A percentile compares a stretch with the other conserved stretches of the same genome.
These are phyloP conservation scores for Stagonosporopsis cucurbitacearum DNA, from an alignment of 2,329 filamentous ascomycete genomes.

Conservation along the genomic window DNA sequence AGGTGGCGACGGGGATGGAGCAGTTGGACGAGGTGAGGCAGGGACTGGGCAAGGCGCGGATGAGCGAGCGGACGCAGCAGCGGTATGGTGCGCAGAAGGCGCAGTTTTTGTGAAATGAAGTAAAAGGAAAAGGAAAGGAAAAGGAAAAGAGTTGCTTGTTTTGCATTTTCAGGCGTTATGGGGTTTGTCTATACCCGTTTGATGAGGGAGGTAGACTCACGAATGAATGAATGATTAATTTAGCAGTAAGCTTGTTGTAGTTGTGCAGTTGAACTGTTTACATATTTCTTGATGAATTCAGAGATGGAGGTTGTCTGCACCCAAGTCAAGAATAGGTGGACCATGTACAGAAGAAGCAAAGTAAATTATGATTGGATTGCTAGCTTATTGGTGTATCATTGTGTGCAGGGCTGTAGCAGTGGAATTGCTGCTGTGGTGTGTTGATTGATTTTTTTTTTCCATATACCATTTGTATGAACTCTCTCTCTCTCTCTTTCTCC, in stretches of 20 bases:
- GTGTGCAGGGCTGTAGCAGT: neutral
- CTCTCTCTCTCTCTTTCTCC: neutral
- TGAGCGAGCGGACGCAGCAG: slow-evolving; percentile 50
- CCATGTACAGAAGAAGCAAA: too few species aligned
- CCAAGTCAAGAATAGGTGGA: too few species aligned
- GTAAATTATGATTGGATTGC: slow-evolving; percentile 15
- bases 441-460: too few species aligned
- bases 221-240: too few species aligned
- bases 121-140: neutral
- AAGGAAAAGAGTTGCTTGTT: neutral
- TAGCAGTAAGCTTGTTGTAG: too few species aligned
- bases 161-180: slow-evolving; percentile 17
- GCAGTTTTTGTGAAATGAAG: slow-evolving; percentile 13
- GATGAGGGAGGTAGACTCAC: too few species aligned
- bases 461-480: too few species aligned
- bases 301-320: too few species aligned
- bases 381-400: neutral
- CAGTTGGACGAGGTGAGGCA: slow-evolving; percentile 89
- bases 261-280: too few species aligned
- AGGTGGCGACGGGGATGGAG: slow-evolving; percentile 79
- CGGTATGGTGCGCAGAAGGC: slow-evolving; percentile 15
- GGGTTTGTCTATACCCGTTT: too few species aligned
- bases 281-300: too few species aligned
- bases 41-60: slow-evolving; percentile 76
- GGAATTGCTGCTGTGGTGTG: too few species aligned